phyloP scores from a whole-genome alignment of 1,284 basidiomycete species.

The Sporisorium sorghi region DNA sequence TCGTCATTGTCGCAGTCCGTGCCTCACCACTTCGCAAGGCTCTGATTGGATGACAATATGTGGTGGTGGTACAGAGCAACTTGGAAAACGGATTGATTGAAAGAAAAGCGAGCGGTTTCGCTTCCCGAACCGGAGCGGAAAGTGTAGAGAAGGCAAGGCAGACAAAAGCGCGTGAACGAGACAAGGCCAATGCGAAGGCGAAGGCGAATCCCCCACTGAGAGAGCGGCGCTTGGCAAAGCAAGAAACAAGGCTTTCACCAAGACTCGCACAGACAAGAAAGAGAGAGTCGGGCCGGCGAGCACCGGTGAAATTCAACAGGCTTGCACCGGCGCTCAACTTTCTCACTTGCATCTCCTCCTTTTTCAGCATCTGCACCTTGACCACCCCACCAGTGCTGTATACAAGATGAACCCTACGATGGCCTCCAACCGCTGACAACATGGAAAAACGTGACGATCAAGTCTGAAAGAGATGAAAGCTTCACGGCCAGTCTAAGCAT shows the following conservation, averaged over 20 bases:
- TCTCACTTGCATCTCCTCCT: background rate
- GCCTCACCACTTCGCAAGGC: background rate
- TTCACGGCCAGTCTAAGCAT: background rate
- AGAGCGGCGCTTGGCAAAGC: no score
- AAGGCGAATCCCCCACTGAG: background rate
- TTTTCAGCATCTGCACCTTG: no score
- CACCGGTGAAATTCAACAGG: background rate
- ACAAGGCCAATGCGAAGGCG: background rate
- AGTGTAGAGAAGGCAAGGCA: slow-evolving; percentile 28
- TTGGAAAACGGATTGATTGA: background rate
- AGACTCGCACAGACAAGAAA: background rate
- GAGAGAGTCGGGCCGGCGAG: background rate
- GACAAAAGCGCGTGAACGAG: slow-evolving; percentile 15
- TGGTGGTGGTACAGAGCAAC: no score
- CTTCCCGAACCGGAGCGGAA: background rate
- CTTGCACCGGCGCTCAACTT: background rate
- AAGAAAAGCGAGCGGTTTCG: background rate
- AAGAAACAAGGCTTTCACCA: slow-evolving; percentile 3
- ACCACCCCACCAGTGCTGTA: no score
- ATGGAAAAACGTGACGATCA: background rate
- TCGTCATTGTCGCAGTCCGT: slow-evolving; percentile 22
- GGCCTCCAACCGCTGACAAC: no score
- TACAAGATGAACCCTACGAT: no score
- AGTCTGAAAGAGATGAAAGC: background rate
- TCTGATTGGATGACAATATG: background rate